Base-by-base conservation (phyloP, 345 rosid genomes). In the Limnanthes douglasii region DNA sequence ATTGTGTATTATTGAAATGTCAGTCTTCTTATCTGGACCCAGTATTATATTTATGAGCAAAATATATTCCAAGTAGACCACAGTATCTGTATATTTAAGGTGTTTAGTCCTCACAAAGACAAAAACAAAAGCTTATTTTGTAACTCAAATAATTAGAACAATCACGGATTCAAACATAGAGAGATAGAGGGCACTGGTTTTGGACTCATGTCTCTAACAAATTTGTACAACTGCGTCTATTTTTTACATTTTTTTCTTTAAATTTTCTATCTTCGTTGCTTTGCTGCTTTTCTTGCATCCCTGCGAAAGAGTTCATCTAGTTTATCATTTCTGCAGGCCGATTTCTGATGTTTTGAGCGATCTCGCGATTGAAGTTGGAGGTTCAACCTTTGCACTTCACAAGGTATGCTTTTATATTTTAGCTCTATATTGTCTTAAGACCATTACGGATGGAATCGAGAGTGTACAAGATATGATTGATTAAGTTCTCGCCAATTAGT, bases 301-400 rank as follows among this genome's bases (percentile, higher is more conserved):
- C 13, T 39, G 44, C 32, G 41, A 31, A 25, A 12, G 15, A 27
- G 9, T 38, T 30, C 23, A 46, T 38, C 16, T 31, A 45, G 43
- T 43, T 30, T 8, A 41, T n/a, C 45, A 43, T 34, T 59, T 33
- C 63, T 46, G 72, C 85, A 84, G 98, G 98, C 95, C 96, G 15
- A 75, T 84, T 45, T 80, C 96, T 1, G 96, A 90, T 29, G 96
- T 90, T 42, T 84, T 92, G 9, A 90, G 98, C 48, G 98, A 90
- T 60, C 85, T 90, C 14, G 74, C 69, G 0, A 49, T 90, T 12
- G 92, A 84, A 50, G 76, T 90, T 12, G 95, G 95, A 65, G 60
- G 68, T 15, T 77, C 95, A 1, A 83, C 50, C 64, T 84, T 90
- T 61, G 62, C 86, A 18, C 92, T 90, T 55, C 98, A 90, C 42